Base-by-base conservation (phyloP, 192 early-diverging fungal species). In the Chytriomyces hyalinus region DNA sequence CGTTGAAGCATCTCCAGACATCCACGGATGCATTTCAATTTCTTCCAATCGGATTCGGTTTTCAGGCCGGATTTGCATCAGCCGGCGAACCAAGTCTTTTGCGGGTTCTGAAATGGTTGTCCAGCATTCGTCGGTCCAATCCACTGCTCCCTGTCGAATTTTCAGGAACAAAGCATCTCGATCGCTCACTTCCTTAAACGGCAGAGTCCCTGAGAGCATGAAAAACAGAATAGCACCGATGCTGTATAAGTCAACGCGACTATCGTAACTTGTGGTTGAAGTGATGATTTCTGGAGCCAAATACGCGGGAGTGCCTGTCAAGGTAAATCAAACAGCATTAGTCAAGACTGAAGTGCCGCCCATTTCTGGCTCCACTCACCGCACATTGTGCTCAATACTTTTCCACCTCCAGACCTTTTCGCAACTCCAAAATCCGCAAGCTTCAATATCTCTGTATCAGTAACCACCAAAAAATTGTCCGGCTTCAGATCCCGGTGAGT, bases 401-500 rank as follows among this genome's bases (percentile, higher is more conserved):
- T 70, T n/a, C 48, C 46, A 17, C 68, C 20, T 20, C 15, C 78
- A 22, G 45, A 51, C 44, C 24, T 72, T 65, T 67, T 81, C 6
- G 81, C 81, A 20, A 82, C 26, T 22, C 81, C 81, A 70, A 82
- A 82, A 62, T 82, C 81, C 24, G 78, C 81, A 11, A 82, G 69
- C 50, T 82, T 82, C 53, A 82, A 46, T 10, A 46, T 15, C 26
- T 67, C 22, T 7, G 45, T 24, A 8, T 76, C 71, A 22, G 67
- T 48, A 5, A 72, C 61, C 6, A 75, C 17, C 3, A 79, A 67
- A 49, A 69, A 84, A 49, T 84, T 84, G 45, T 84, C 83, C 6
- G 83, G 83, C 48, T 84, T 84, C 59, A 84, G 61, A 46, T 82
- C 83, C 5, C 81, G 81, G 64, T 82, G 81, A 11, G 79, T 81